Evolutionary conservation across 2,329 filamentous ascomycete genomes (phyloP).

Genomic region (Chaetomium sp.): DNA sequence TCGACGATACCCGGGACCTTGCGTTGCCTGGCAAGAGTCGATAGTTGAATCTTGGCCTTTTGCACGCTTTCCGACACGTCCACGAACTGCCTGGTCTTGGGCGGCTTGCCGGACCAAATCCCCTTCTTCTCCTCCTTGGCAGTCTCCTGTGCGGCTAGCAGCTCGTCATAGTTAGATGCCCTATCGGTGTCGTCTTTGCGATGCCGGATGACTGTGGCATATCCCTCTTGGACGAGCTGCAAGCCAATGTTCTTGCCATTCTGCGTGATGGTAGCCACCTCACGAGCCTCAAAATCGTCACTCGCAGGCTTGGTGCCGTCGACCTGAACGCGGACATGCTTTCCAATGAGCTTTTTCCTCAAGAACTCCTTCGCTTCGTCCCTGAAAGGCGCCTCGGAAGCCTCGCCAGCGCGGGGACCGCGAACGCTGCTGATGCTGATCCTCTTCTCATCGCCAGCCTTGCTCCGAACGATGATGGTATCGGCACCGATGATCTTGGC

Average conservation of each 20-base stretch:
- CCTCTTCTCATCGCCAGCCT: conserved; percentile 78
- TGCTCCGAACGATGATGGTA: conserved; percentile 78
- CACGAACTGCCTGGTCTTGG: conserved; percentile 73
- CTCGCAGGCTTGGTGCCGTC: conserved; percentile 86
- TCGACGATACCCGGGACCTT: conserved; percentile 91
- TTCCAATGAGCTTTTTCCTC: conserved; percentile 89
- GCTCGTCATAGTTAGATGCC: conserved; percentile 87
- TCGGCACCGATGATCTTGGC: conserved; percentile 83
- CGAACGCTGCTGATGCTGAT: conserved; percentile 89
- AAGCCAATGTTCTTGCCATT: conserved; percentile 85
- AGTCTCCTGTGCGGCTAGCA: conserved; percentile 70
- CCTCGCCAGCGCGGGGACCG: conserved; percentile 82
- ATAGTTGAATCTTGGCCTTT: conserved; percentile 91
- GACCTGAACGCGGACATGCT: conserved; percentile 82
- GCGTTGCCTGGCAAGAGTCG: conserved; percentile 81
- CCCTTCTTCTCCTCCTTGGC: conserved; percentile 87
- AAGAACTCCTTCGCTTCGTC: conserved; percentile 95
- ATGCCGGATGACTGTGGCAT: conserved; percentile 89
- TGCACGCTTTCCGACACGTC: conserved; percentile 91
- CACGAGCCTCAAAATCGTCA: conserved; percentile 88
- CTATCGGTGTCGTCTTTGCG: conserved; percentile 91
- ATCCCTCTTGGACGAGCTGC: conserved; percentile 82
- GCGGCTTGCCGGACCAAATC: conserved; percentile 87
- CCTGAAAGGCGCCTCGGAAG: conserved; percentile 79
- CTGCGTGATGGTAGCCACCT: conserved; percentile 81